Evolutionary conservation across 2,329 filamentous ascomycete genomes (phyloP), one percentile per base, ranked within the genome.

Genomic region (Aureobasidium sp.): DNA sequence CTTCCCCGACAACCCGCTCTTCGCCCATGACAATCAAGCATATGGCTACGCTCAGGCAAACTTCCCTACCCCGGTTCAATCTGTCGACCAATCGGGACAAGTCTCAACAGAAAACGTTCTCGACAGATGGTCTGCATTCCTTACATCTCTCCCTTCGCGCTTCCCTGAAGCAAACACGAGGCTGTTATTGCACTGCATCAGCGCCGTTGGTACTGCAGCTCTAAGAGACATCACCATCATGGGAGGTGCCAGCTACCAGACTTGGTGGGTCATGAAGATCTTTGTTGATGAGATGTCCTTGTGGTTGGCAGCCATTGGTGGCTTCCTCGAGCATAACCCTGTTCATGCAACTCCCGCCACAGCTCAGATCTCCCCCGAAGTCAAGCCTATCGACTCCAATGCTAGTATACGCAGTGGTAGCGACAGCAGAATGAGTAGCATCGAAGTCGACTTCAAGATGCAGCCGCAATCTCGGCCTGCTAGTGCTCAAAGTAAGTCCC

Each of bases 221-320:
- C 89, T 96, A 82, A 87, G 93, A 64, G 94, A 97, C 72, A 87
- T 97, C 66, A 96, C 93, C 0, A 90, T 96, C 59, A 86, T 89
- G 47, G 90, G 92, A 69, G 92, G 91, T 23, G 89, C 91, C 74
- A 95, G 92, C 74, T 97, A 95, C 74, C 91, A 93, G n/a, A 91
- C 92, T 8, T 97, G 94, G 94, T 96, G 93, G 93, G 93, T 98
- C 66, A 94, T 94, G 4, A 97, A 98, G 77, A 95, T 95, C 66
- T 98, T 95, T 85, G 88, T 98, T 61, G 95, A 98, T 74, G 95
- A 98, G 80, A 97, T 97, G 93, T 89, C 94, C 58, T 87, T 92
- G 66, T 98, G 97, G 86, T 84, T 97, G 71, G 94, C 93, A 0
- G 94, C 97, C 73, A 91, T 95, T 72, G 95, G 95, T 59, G 95